Percentiles rank a stretch among this genome's conserved stretches.
Evolutionary conservation across 129 eudicot species (phyloP).

Genomic region (Flaveria linearis): DNA sequence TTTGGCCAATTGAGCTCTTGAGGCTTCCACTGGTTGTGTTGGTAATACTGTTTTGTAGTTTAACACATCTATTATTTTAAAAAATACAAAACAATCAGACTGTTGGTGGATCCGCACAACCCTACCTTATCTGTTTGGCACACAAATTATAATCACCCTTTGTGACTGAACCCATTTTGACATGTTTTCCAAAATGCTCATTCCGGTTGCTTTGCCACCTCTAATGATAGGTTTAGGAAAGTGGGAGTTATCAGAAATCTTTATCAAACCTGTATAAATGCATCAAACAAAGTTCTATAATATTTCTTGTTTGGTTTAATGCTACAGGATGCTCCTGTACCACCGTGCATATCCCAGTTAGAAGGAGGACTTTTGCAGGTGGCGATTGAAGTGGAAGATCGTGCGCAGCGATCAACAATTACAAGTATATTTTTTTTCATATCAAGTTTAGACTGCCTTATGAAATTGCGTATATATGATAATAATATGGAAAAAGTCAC

Average conservation of each 20-base stretch:
- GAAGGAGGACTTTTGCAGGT: constrained; percentile 99
- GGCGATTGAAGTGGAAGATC: constrained; percentile 98
- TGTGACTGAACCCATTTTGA: not conserved
- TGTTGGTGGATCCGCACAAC: not conserved
- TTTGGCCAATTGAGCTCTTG: not conserved
- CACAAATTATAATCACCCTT: not conserved
- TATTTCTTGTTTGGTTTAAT: constrained; percentile 6
- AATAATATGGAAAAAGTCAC: no score
- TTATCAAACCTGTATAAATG: not conserved
- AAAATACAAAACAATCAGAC: not conserved
- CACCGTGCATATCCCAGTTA: constrained; percentile 97
- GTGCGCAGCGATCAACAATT: constrained; percentile 93
- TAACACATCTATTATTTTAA: not conserved
- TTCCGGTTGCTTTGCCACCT: not conserved
- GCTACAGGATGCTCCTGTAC: constrained; percentile 95
- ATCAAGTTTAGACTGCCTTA: not conserved
- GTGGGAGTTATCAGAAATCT: constrained; percentile 1
- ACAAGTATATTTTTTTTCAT: constrained; percentile 57
- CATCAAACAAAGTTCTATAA: not conserved
- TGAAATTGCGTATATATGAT: not conserved
- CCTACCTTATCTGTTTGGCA: not conserved
- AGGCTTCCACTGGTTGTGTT: not conserved
- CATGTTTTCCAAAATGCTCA: not conserved
- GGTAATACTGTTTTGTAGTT: not conserved
- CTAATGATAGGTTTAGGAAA: not conserved